phyloP scores from a whole-genome alignment of 257 asterid genomes.

The Solanum appendiculatum region DNA sequence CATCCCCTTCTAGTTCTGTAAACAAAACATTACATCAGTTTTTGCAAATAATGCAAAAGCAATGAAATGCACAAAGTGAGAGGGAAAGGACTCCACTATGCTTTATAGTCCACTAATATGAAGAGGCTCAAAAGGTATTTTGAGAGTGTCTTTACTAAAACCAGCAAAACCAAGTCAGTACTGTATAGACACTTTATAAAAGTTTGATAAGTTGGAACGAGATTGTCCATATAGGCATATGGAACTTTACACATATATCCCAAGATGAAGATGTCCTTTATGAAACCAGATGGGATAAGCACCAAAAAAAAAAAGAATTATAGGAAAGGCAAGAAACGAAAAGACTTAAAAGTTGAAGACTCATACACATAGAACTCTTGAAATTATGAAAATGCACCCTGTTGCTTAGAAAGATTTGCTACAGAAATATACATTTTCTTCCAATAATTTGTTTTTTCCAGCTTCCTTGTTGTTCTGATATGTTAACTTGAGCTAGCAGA shows the following conservation, averaged over 20 bases:
- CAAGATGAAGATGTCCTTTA: background rate
- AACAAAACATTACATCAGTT: constrained; percentile 3
- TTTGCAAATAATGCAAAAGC: background rate
- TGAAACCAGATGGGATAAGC: background rate
- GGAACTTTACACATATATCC: background rate
- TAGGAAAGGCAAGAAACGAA: background rate
- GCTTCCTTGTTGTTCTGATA: background rate
- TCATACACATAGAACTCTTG: background rate
- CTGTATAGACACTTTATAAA: background rate
- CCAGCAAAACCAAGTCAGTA: background rate
- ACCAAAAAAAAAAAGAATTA: background rate
- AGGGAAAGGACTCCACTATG: background rate
- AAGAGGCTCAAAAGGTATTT: background rate
- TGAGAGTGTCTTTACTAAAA: background rate
- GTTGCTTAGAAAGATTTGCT: background rate
- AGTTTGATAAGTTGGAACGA: background rate
- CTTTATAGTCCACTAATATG: background rate
- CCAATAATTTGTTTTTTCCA: background rate
- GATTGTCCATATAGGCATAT: background rate
- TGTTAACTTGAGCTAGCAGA: background rate
- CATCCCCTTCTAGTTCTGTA: constrained; percentile 83
- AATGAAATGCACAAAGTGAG: background rate
- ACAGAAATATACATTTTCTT: background rate
- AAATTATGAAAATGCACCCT: background rate
- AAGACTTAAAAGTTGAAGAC: background rate